phyloP scores from a whole-genome alignment of 2,329 filamentous ascomycete genomes.

The Ustilaginoidea virens region DNA sequence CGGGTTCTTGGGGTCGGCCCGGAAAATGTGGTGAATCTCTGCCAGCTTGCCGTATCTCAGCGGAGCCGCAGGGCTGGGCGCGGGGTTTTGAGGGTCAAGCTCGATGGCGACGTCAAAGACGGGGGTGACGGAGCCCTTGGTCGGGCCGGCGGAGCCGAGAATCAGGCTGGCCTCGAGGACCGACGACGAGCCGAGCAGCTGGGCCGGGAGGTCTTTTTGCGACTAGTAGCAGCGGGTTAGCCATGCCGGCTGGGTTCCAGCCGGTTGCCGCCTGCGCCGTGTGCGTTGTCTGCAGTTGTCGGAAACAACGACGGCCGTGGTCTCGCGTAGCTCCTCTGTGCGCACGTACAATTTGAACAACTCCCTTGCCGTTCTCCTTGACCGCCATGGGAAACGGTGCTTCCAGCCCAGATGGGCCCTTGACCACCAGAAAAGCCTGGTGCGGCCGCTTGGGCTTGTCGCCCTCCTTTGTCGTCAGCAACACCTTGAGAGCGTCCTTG shows the following conservation, averaged over 20 bases:
- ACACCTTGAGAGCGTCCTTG: slow-evolving; percentile 64
- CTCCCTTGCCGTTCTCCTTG: slow-evolving; percentile 78
- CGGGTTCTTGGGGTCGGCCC: slow-evolving; percentile 61
- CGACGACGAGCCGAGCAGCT: slow-evolving; percentile 53
- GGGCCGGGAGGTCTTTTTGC: slow-evolving; percentile 75
- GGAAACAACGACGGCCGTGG: no score
- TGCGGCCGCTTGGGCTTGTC: slow-evolving; percentile 72
- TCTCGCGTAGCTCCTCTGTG: no score
- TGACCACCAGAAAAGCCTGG: slow-evolving; percentile 80
- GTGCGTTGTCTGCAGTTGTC: no score
- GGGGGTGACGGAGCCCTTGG: slow-evolving; percentile 48
- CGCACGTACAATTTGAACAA: slow-evolving; percentile 62
- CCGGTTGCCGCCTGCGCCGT: background rate
- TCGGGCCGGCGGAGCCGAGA: slow-evolving; percentile 71
- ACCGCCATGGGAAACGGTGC: slow-evolving; percentile 71
- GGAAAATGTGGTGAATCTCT: slow-evolving; percentile 88
- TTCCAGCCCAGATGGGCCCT: slow-evolving; percentile 66
- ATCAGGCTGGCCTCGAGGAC: slow-evolving; percentile 70
- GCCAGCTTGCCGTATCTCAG: slow-evolving; percentile 70
- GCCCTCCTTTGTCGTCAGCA: slow-evolving; percentile 66
- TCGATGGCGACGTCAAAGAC: slow-evolving; percentile 60
- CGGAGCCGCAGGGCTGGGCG: slow-evolving; percentile 47
- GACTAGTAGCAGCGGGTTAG: slow-evolving; percentile 37
- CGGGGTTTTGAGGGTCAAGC: slow-evolving; percentile 43
- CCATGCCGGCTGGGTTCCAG: background rate